Base-by-base conservation (phyloP, 1,139 yeast species). In the Saccharomyces hybrid region DNA sequence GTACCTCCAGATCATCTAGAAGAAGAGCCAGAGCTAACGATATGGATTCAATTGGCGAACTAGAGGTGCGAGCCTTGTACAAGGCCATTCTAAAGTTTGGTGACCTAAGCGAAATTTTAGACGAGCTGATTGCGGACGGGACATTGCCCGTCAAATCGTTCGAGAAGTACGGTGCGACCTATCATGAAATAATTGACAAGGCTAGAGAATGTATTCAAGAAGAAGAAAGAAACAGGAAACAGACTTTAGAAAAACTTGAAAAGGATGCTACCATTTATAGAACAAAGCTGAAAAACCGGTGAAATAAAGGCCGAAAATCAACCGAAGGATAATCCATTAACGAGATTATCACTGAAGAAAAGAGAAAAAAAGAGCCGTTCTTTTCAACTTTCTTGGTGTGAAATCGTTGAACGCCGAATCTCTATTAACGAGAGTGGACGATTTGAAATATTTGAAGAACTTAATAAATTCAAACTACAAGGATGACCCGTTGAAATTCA, bases 331-430 rank as follows among this genome's bases (percentile, higher is more conserved):
- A 71, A 69, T 51, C 75, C 81, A 69, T 64, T 82, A 76, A 82
- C 79, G 61, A 62, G 82, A 73, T 65, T 75, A 65, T 65, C 74
- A 53, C 67, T 74, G 53, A 80, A 85, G 74, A 77, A 85, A 73
- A 83, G 84, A 73, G 86, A 95, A 74, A 79, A 79, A 88, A 73
- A 88, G 86, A 69, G 98, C 98, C 0, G 87, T 90, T 24, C 73
- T 93, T 56, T 90, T 95, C 72, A 96, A 89, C 64, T 90, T 85
- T 70, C 86, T 84, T 55, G 95, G 93, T 28, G 96, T 91, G 48
- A 88, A 88, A 69, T 86, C 86, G 61, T 75, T 95, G 63, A 95
- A 95, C 73, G 99, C 99, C 0, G 99, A 95, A 69, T 76, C 89
- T 55, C 80, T 93, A 27, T 64, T 91, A 32, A 82, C 83, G 57